These are phyloP conservation scores for Lasiodiplodia theobromae DNA, from an alignment of 2,329 filamentous ascomycete genomes.

Conservation along the genomic window DNA sequence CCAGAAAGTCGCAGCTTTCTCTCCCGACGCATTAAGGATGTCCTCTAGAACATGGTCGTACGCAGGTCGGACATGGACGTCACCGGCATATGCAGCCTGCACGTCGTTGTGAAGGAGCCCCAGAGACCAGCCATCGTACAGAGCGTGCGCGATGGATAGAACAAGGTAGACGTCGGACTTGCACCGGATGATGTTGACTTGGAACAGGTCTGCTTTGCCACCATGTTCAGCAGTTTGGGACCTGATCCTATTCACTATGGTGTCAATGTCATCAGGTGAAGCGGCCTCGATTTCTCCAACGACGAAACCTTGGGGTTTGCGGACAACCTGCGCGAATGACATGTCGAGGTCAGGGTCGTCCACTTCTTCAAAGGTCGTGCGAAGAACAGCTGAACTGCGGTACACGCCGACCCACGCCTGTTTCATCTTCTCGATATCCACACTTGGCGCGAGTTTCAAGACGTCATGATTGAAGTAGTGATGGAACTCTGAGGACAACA, in stretches of 20 bases:
- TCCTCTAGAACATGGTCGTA: constrained; percentile 64
- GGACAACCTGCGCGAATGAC: constrained; percentile 65
- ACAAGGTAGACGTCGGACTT: constrained; percentile 53
- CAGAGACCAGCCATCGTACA: constrained; percentile 91
- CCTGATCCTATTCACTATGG: constrained; percentile 43
- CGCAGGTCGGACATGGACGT: constrained; percentile 51
- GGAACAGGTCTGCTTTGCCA: constrained; percentile 37
- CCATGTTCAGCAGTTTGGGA: constrained; percentile 41
- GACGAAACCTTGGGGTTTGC: constrained; percentile 42
- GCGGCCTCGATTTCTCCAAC: constrained; percentile 41
- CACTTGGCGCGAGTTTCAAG: constrained; percentile 63
- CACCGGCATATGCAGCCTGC: constrained; percentile 65
- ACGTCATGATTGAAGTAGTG: constrained; percentile 89
- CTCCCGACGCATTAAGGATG: constrained; percentile 57
- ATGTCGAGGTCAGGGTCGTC: constrained; percentile 64
- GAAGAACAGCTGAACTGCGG: constrained; percentile 70
- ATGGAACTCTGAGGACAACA: constrained; percentile 75
- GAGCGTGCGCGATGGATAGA: constrained; percentile 81
- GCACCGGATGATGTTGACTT: constrained; percentile 49
- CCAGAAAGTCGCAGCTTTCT: constrained; percentile 72
- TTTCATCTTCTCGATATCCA: constrained; percentile 65
- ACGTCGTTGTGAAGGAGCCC: constrained; percentile 76
- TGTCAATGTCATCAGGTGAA: constrained; percentile 39
- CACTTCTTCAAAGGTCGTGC: constrained; percentile 75
- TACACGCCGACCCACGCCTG: constrained; percentile 69